These are phyloP conservation scores for Dianthus caryophyllus DNA, from an alignment of 148 eudicot genomes.

Conservation along the genomic window DNA sequence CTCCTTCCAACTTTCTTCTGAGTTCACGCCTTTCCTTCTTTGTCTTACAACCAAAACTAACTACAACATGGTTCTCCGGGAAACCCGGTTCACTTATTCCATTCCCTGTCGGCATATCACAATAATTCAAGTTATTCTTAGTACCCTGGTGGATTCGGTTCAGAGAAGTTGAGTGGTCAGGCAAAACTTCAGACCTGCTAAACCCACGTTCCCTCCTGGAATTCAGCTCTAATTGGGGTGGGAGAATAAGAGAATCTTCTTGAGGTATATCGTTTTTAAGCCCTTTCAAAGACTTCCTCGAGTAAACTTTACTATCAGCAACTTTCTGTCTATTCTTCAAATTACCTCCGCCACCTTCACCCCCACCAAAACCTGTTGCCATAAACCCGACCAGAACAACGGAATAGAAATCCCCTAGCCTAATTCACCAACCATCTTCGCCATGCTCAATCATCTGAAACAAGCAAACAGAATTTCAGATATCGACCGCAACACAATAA, in stretches of 20 bases:
- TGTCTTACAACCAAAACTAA: slow-evolving; percentile 53
- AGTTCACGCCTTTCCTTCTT: slow-evolving; percentile 68
- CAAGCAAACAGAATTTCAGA: not conserved
- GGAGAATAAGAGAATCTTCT: slow-evolving; percentile 17
- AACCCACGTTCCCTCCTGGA: slow-evolving; percentile 23
- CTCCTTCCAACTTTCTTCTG: slow-evolving; percentile 60
- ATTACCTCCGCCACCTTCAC: slow-evolving; percentile 33
- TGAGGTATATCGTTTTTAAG: slow-evolving; percentile 24
- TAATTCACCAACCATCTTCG: slow-evolving; percentile 13
- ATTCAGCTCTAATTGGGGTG: slow-evolving; percentile 24
- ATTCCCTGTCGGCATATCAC: slow-evolving; percentile 26
- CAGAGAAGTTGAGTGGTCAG: slow-evolving; percentile 36
- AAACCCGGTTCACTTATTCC: slow-evolving; percentile 36
- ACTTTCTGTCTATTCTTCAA: slow-evolving; percentile 36
- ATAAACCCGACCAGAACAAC: slow-evolving; percentile 11
- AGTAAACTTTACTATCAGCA: slow-evolving; percentile 50
- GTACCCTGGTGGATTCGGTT: slow-evolving; percentile 25
- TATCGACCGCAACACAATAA: not conserved
- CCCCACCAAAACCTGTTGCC: slow-evolving; percentile 27
- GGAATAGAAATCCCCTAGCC: not conserved
- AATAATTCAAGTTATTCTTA: not conserved
- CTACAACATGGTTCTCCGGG: slow-evolving; percentile 43
- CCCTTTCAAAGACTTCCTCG: slow-evolving; percentile 57
- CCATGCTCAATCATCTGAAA: slow-evolving; percentile 5
- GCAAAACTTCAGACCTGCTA: slow-evolving; percentile 28